Base-by-base conservation (phyloP, 495 filamentous ascomycete genomes). In the Penicillium ochrochloron region DNA sequence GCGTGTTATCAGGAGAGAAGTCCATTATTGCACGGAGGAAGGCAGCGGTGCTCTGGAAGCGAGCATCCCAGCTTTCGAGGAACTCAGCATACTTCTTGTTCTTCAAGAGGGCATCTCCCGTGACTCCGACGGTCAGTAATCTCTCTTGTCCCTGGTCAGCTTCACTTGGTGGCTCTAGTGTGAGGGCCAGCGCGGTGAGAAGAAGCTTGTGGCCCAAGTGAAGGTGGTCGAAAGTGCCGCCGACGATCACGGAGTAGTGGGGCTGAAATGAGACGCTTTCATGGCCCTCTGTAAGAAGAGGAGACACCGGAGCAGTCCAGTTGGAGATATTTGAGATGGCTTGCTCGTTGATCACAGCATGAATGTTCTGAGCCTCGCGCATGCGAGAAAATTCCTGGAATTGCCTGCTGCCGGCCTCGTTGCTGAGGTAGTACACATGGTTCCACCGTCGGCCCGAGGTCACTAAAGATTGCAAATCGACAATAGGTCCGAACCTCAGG, bases 121-220 rank as follows among this genome's bases (percentile, higher is more conserved):
- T 94, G 69, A 99, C 90, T 5, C 95, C 96, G 39, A 97, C 83
- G 51, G 90, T 89, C 68, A 95, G 83, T 17, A 69, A 41, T 34
- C 82, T 84, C 39, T 84, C 81, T 60, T 76, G 66, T 25, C 64
- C 39, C 42, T 54, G 33, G 23, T 68, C 58, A 25, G 69, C 65
- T 5, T 73, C 58, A 69, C 60, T 71, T 5, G 74, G 69, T 3
- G 82, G 77, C 3, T 86, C 83, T 19, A 94, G 75, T 11, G 92
- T 80, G 55, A 97, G 80, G 5, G 90, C 89, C 10, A 88, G 90
- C 68, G 94, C 94, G 9, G 94, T 94, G 39, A 99, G 81, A 8
- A 99, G 85, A 25, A 97, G 83, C 72, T 97, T 97, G 80, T 99
- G 95, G n/a, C 95, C 95, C 31, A 91, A 85, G 72, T 98, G 95